These are phyloP conservation scores for Pythium grandisporangium DNA, from an alignment of 352 stramenopile species.

Conservation along the genomic window DNA sequence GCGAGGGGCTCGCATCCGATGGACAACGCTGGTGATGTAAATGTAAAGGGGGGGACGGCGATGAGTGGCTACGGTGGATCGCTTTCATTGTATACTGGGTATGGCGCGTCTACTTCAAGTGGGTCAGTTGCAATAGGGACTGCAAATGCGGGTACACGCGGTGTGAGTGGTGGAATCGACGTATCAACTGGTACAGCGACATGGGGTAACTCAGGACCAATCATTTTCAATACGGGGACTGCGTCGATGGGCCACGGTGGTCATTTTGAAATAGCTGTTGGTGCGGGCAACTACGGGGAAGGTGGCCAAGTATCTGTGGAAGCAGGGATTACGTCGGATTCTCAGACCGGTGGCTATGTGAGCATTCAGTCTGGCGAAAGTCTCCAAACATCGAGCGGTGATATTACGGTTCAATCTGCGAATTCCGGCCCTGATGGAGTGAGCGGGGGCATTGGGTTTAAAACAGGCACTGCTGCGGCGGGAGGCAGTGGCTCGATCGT, in stretches of 20 bases:
- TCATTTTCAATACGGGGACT: conserved; percentile 41
- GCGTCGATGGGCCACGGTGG: conserved; percentile 41
- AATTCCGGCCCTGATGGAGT: conserved; percentile 47
- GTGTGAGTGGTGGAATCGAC: conserved; percentile 34
- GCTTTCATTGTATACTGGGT: conserved; percentile 31
- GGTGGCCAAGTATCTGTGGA: conserved; percentile 69
- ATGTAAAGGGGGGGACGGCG: conserved; percentile 57
- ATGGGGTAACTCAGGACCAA: conserved; percentile 42
- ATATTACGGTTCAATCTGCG: conserved; percentile 47
- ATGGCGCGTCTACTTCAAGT: conserved; percentile 41
- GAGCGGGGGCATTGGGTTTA: conserved; percentile 45
- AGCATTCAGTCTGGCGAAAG: conserved; percentile 48
- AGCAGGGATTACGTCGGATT: conserved; percentile 61
- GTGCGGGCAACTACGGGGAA: conserved; percentile 68
- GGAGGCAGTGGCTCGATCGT: conserved; percentile 46
- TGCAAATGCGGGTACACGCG: conserved; percentile 29
- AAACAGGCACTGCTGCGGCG: conserved; percentile 42
- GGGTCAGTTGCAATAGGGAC: conserved; percentile 39
- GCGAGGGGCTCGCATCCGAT: conserved; percentile 77
- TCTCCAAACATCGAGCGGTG: conserved; percentile 52
- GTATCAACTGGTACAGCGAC: conserved; percentile 30
- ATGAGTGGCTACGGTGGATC: conserved; percentile 61
- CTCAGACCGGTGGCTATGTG: conserved; percentile 54
- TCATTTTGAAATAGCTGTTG: conserved; percentile 37
- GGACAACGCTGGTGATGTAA: conserved; percentile 86